Base-by-base conservation (phyloP, 768 basidiomycete genomes). In the Scleroderma citrinum region DNA sequence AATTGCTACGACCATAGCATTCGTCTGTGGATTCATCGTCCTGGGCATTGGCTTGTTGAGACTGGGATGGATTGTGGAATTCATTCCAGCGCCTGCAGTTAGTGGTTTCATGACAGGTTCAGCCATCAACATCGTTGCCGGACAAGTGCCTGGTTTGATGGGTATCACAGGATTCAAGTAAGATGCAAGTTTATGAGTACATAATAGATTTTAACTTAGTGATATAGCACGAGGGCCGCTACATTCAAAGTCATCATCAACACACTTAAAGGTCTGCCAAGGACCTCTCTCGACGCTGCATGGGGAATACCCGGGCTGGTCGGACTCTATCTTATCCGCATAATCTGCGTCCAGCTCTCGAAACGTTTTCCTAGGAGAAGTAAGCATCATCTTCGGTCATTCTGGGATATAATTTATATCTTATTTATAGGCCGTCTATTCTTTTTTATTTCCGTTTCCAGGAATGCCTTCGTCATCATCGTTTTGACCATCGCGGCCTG, bases 71-170 rank as follows among this genome's bases (percentile, higher is more conserved):
- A 70, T 97, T 29, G 85, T 98, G 44, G 94, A 98, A 62, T 92
- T 98, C 65, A 97, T 94, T 53, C 87, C 90, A 17, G 76, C 80
- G 7, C 87, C 87, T 3, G 89, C 88, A 2, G 84, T 92, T 51
- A 86, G 83, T 57, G 87, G 86, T 17, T 90, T 95, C 71, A 96
- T 99, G 93, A 98, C 95, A 0, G 95, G 95, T 17, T 93, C 89
- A n/a, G 95, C 95, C 31, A 82, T 97, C 69, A 93, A 75, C 64
- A 98, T 98, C 58, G 85, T 83, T 14, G 76, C 82, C 16, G 82
- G 91, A 30, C 95, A 99, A 69, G 76, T 96, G 4, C 92, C 95
- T 2, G 87, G 85, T 0, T 66, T 99, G 39, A 81, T 99, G 74
- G 96, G 94, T 20, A 87, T 91, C 48, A 74, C 81, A 47, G 85